Percentiles rank a stretch among this genome's conserved stretches.
Evolutionary conservation across 345 rosid species (phyloP).

Genomic region (Clausena lansium): DNA sequence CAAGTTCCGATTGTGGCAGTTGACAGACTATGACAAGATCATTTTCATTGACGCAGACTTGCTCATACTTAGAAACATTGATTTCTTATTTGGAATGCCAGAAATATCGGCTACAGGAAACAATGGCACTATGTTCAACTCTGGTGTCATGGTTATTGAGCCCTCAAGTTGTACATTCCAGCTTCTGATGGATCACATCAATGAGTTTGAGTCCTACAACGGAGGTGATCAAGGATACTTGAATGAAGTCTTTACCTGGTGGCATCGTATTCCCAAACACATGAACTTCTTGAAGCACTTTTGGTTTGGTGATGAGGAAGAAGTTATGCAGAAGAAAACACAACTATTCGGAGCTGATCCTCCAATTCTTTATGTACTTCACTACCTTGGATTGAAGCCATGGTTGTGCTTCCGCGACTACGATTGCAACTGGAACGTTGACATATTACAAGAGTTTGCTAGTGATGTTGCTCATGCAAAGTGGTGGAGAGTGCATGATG

Average conservation of each 20-base stretch:
- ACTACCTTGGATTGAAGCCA: slow-evolving; percentile 84
- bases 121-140: slow-evolving; percentile 80
- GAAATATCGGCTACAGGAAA: slow-evolving; percentile 87
- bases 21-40: slow-evolving; percentile 88
- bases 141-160: slow-evolving; percentile 89
- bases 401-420: slow-evolving; percentile 93
- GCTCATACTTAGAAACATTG: slow-evolving; percentile 80
- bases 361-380: slow-evolving; percentile 81
- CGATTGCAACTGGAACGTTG: slow-evolving; percentile 94
- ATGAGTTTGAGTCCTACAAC: slow-evolving; percentile 82
- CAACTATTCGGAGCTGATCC: slow-evolving; percentile 82
- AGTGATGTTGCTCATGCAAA: slow-evolving; percentile 76
- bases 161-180: slow-evolving; percentile 84
- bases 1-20: slow-evolving; percentile 93
- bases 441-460: slow-evolving; percentile 82
- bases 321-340: slow-evolving; percentile 64
- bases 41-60: slow-evolving; percentile 93
- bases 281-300: slow-evolving; percentile 90
- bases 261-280: slow-evolving; percentile 86
- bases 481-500: slow-evolving; percentile 97
- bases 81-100: slow-evolving; percentile 84
- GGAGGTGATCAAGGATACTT: slow-evolving; percentile 92
- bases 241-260: slow-evolving; percentile 95
- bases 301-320: slow-evolving; percentile 83
- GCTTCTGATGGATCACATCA: slow-evolving; percentile 78